Base-by-base conservation (phyloP, 2,329 filamentous ascomycete species). In the Gliomastix tumulicola region DNA sequence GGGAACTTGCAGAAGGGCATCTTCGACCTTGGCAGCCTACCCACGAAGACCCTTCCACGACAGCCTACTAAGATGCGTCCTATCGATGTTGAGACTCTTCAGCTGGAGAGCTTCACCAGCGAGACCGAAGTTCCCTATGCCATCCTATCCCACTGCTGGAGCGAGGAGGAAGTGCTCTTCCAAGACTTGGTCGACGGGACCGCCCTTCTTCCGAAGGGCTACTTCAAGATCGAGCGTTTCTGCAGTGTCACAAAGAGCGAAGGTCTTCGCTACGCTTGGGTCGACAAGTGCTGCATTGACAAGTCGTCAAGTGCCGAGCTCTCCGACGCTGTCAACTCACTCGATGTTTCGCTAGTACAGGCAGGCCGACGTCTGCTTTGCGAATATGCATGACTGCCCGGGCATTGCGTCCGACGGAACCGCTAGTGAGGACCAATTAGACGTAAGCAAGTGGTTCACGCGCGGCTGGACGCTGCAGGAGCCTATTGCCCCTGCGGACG, bases 381-480 rank as follows among this genome's bases (percentile, higher is more conserved):
- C 18, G 18, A 49, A 54, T 18, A 44, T 53, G 7, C 25, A 34
- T 6, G 21, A 11, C 5, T 19, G 7, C 16, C 19, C 21, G 21
- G 4, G 39, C 36, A 32, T 44, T 30, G 37, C 8, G 39, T 45
- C 37, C 39, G 36, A 21, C 20, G 13, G 13, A 13, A 21, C 19
- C 17, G 12, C 11, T 20, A 13, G 32, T 18, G 38, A 42, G 25
- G 34, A 35, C 6, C 40, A 43, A 12, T 27, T 27, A 12, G 15
- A 12, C 12, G 23, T 15, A 22, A 44, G 40, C 17, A 35, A 50
- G 9, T 62, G 58, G 56, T 60, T 60, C 36, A 53, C 46, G 2
- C 44, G 69, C 73, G 56, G 57, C n/a, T 74, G 77, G 49, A 84
- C 79, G 0, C 60, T 82, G 44, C 82, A 82, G 51, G 77, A 86